Evolutionary conservation across 2,329 filamentous ascomycete genomes (phyloP).

Genomic region (Pestalotiopsis sp.): DNA sequence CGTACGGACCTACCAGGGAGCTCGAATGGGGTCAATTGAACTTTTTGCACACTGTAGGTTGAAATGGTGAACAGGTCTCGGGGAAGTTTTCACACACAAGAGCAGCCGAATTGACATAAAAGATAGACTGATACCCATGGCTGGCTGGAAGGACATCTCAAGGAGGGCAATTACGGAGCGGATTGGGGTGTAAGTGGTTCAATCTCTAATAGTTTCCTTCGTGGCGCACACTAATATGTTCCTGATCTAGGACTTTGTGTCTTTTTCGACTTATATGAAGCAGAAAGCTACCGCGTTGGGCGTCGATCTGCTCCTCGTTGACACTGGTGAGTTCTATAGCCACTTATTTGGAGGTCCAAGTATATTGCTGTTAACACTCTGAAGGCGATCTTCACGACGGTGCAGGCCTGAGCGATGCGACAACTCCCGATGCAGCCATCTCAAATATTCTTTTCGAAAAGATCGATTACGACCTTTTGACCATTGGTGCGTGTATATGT

Average conservation of each 20-base stretch:
- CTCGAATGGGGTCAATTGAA: slow-evolving; percentile 67
- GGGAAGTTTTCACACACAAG: neutral
- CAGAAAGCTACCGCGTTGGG: slow-evolving; percentile 55
- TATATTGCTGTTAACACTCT: neutral
- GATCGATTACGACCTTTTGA: slow-evolving; percentile 43
- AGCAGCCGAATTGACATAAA: neutral
- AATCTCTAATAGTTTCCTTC: neutral
- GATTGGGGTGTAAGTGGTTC: slow-evolving; percentile 53
- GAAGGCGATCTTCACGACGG: slow-evolving; percentile 65
- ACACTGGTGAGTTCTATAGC: slow-evolving; percentile 49
- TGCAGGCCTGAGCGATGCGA: slow-evolving; percentile 63
- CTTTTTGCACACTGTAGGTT: slow-evolving; percentile 55
- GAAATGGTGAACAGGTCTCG: neutral
- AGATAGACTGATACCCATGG: slow-evolving; percentile 59
- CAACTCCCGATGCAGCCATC: slow-evolving; percentile 55
- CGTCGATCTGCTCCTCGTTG: slow-evolving; percentile 62
- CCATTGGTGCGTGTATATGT: slow-evolving; percentile 34
- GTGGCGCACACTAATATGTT: neutral
- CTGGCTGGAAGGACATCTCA: slow-evolving; percentile 62
- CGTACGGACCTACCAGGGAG: slow-evolving; percentile 42
- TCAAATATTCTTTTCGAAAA: slow-evolving; percentile 49
- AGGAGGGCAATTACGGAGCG: slow-evolving; percentile 64
- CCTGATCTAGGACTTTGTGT: slow-evolving; percentile 52
- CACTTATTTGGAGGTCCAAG: neutral
- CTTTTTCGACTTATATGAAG: slow-evolving; percentile 62